A percentile compares a stretch with the other conserved stretches of the same genome.
Conservation (phyloP, 345 rosid species). For the Hypericum perforatum region DNA sequence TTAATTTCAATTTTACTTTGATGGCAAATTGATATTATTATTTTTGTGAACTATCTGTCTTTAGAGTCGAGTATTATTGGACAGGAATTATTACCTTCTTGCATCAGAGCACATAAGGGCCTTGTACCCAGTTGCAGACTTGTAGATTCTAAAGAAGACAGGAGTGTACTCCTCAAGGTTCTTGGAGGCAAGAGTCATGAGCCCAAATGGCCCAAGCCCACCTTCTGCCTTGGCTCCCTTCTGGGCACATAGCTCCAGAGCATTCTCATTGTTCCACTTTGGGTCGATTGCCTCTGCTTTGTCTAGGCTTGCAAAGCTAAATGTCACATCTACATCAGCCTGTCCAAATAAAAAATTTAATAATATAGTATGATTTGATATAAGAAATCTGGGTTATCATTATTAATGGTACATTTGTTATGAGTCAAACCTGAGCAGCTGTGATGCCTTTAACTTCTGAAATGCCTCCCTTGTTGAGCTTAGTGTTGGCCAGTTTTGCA, state of each 20-base stretch:
- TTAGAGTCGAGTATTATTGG: too few relatives aligned
- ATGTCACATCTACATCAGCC: constrained; percentile 7
- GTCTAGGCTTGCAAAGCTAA: not conserved
- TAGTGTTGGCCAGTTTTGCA: constrained; percentile 17
- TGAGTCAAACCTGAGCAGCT: constrained; percentile 31
- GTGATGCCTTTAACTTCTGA: constrained; percentile 43
- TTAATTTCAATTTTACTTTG: not conserved
- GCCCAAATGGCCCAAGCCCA: constrained; percentile 5
- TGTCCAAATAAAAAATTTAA: not conserved
- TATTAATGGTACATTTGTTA: too few relatives aligned
- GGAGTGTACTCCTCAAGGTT: not conserved
- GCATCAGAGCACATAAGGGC: constrained; percentile 4
- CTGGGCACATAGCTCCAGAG: not conserved
- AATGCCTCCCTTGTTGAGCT: constrained; percentile 21
- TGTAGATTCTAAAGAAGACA: not conserved
- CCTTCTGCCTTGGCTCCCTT: not conserved
- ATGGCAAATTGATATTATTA: too few relatives aligned
- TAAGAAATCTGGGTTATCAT: too few relatives aligned
- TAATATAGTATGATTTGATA: too few relatives aligned
- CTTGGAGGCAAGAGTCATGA: constrained; percentile 1
- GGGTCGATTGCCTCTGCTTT: constrained; percentile 3
- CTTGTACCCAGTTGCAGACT: not conserved
- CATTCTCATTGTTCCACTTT: not conserved
- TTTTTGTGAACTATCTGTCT: too few relatives aligned
- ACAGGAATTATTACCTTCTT: not conserved